A percentile compares a stretch with the other conserved stretches of the same genome.
These are phyloP conservation scores for Willaertia magna DNA, from an alignment of 208 protist genomes.

Conservation along the genomic window DNA sequence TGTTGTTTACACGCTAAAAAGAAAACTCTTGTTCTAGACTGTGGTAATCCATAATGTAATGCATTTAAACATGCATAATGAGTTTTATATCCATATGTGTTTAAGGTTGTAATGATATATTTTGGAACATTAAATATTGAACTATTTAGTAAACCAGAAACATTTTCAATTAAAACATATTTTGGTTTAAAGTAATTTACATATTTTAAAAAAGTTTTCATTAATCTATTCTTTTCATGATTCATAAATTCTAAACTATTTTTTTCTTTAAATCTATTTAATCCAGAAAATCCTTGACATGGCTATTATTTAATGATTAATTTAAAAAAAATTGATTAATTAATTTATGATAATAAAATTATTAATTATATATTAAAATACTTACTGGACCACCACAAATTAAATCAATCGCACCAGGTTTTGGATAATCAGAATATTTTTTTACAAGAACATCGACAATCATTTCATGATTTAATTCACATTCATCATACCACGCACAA, in stretches of 20 bases:
- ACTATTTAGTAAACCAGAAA: not conserved
- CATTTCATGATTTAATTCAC: no score
- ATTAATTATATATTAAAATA: no score
- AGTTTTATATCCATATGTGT: not conserved
- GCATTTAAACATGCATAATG: not conserved
- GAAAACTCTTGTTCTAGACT: not conserved
- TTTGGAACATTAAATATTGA: not conserved
- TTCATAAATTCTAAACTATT: not conserved
- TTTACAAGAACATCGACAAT: not conserved
- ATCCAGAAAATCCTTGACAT: not conserved
- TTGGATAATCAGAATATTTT: not conserved
- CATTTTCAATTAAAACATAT: conserved; percentile 5
- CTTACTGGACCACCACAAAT: not conserved
- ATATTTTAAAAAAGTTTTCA: not conserved
- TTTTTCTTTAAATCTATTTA: not conserved
- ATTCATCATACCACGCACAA: not conserved
- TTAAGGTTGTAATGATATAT: not conserved
- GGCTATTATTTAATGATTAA: no score
- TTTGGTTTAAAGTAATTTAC: not conserved
- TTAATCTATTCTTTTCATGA: not conserved
- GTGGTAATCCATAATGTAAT: not conserved
- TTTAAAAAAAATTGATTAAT: no score
- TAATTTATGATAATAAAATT: no score
- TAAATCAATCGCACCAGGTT: not conserved
- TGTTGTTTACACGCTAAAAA: not conserved